Evolutionary conservation across 1,284 basidiomycete species (phyloP), one percentile per base, ranked within the genome.

Genomic region (Mycena citricolor): DNA sequence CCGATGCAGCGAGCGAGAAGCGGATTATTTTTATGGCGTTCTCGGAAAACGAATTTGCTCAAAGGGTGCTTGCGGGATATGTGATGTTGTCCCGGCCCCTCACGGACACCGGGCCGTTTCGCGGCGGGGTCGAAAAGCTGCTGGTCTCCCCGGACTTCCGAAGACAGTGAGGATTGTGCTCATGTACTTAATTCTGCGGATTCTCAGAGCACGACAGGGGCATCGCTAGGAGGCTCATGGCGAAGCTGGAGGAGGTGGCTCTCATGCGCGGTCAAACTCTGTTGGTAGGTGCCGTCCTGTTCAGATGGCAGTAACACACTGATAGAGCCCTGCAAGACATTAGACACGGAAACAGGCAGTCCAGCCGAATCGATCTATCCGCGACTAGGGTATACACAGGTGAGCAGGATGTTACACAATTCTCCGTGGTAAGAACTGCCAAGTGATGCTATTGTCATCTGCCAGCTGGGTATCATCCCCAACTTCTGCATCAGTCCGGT

Each of bases 101-200:
- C 14, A 39, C 16, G 6, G 32, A 51, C 44, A 37, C 40, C 8
- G 42, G 44, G 12, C 49, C 54, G 21, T 55, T 51, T 32, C 48
- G 50, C 11, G 58, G 52, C 13, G 55, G 46, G 29, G 56, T 57
- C 1, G 57, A 51, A 17, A 51, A 49, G 44, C 57, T 52, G 6
- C 57, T 53, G 6, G 51, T 53, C 4, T 53, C 51, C 2, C 51
- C 51, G 2, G 26, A 45, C 29, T 50, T 45, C 31, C 47, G 51
- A 4, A 34, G 44, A 2, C 36, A 44, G 50, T 52, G 25, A 6
- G 46, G 39, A 10, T 4, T 26, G 19, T 16, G 20, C 17, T 23
- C 20, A 16, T 20, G 20, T 13, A n/a, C 34, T 36, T 6, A 6
- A 3, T n/a, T 35, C 11, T 36, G 34, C 20, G 7, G 32, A n/a